A percentile compares a stretch with the other conserved stretches of the same genome.
Evolutionary conservation across 2,329 filamentous ascomycete species (phyloP).

Genomic region (Pseudocercospora cruenta): DNA sequence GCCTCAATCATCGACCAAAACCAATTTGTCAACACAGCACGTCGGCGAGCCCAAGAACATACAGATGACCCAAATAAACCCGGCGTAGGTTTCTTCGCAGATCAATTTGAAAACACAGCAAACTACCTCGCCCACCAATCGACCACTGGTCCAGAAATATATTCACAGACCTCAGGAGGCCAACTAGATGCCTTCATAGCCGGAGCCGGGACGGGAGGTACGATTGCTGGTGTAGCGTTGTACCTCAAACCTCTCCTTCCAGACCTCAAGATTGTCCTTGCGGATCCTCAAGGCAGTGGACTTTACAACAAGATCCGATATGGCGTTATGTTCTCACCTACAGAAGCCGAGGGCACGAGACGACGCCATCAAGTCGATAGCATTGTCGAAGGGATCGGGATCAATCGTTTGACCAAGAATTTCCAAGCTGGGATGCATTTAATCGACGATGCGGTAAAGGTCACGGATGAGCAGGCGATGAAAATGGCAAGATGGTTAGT

Average conservation of each 20-base stretch:
- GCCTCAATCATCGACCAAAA: constrained; percentile 90
- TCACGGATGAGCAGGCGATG: constrained; percentile 86
- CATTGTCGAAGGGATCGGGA: constrained; percentile 92
- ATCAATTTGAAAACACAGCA: constrained; percentile 90
- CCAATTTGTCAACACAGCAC: constrained; percentile 93
- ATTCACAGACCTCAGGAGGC: constrained; percentile 69
- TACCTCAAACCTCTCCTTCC: constrained; percentile 77
- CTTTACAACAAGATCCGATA: constrained; percentile 89
- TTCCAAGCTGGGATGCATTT: constrained; percentile 85
- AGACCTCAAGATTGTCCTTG: constrained; percentile 72
- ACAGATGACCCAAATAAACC: constrained; percentile 59
- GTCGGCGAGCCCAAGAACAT: constrained; percentile 75
- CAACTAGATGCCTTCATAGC: constrained; percentile 84
- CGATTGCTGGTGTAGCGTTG: constrained; percentile 81
- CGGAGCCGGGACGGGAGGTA: constrained; percentile 92
- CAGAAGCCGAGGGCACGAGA: constrained; percentile 87
- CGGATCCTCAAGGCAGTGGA: constrained; percentile 92
- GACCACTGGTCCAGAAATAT: constrained; percentile 89
- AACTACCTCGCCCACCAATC: constrained; percentile 86
- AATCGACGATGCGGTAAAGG: constrained; percentile 85
- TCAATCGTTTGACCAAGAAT: constrained; percentile 92
- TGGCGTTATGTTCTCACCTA: constrained; percentile 92
- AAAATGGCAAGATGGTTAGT: constrained; percentile 96
- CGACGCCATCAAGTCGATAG: constrained; percentile 90
- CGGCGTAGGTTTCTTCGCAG: constrained; percentile 86